A percentile compares a stretch with the other conserved stretches of the same genome.
These are phyloP conservation scores for Mycena kentingensis DNA, from an alignment of 768 basidiomycete species.

Conservation along the genomic window DNA sequence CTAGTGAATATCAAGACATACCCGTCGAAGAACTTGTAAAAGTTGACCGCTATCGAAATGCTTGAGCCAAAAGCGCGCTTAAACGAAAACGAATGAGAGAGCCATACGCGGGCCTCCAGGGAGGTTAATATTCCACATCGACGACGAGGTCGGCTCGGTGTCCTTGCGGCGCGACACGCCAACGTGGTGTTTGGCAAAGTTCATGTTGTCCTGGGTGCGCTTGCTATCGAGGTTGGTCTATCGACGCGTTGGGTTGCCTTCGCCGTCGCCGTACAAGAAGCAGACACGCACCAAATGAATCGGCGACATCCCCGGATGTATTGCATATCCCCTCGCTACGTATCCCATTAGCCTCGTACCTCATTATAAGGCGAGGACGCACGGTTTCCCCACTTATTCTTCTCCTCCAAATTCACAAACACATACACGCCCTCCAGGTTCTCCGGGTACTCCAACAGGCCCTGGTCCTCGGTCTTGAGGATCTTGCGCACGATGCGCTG, in stretches of 20 bases:
- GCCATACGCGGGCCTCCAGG: slow-evolving; percentile 47
- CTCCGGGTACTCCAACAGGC: slow-evolving; percentile 49
- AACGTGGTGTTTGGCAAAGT: slow-evolving; percentile 67
- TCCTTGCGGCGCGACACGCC: slow-evolving; percentile 62
- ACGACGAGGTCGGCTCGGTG: slow-evolving; percentile 57
- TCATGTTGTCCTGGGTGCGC: slow-evolving; percentile 59
- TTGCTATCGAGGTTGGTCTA: slow-evolving; percentile 63
- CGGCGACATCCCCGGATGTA: slow-evolving; percentile 60
- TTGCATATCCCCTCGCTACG: slow-evolving; percentile 53
- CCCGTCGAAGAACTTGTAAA: slow-evolving; percentile 64
- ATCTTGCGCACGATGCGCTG: slow-evolving; percentile 51
- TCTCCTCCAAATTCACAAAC: slow-evolving; percentile 54
- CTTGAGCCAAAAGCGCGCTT: not conserved
- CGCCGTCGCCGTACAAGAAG: not conserved
- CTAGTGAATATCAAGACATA: not conserved
- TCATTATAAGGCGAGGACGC: no score
- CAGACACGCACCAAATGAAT: slow-evolving; percentile 46
- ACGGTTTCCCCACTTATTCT: slow-evolving; percentile 56
- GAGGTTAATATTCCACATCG: slow-evolving; percentile 65
- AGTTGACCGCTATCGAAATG: slow-evolving; percentile 46
- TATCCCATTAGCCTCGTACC: not conserved
- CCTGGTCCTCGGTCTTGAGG: slow-evolving; percentile 54
- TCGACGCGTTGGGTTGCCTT: not conserved
- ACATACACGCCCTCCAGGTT: slow-evolving; percentile 63
- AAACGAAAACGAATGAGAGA: not conserved